A percentile compares a stretch with the other conserved stretches of the same genome.
phyloP scores from a whole-genome alignment of 2,329 filamentous ascomycete genomes.

The Ramularia endophylla region DNA sequence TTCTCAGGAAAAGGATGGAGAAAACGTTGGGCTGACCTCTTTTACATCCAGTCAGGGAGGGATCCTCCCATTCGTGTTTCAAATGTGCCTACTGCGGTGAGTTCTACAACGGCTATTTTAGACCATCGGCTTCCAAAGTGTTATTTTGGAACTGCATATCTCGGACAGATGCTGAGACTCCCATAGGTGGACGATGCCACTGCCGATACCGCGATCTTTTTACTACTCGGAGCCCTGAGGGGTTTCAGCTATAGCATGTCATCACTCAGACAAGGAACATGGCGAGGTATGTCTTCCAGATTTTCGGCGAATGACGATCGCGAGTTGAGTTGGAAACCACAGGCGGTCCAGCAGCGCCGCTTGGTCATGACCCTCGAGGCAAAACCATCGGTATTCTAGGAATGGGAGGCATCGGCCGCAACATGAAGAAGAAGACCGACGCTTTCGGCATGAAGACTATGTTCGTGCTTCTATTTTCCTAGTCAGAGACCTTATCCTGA shows the following conservation, averaged over 20 bases:
- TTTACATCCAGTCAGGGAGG: conserved; percentile 42
- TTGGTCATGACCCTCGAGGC: conserved; percentile 71
- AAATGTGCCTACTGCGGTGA: conserved; percentile 67
- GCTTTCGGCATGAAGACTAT: conserved; percentile 51
- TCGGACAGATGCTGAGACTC: too few species aligned
- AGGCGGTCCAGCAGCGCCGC: conserved; percentile 40
- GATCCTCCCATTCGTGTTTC: conserved; percentile 59
- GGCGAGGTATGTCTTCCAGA: conserved; percentile 49
- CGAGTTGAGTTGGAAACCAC: too few species aligned
- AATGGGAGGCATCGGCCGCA: conserved; percentile 80
- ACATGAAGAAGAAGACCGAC: conserved; percentile 66
- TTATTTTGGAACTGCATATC: too few species aligned
- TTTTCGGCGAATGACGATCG: too few species aligned
- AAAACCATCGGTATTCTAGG: conserved; percentile 76
- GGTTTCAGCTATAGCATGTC: conserved; percentile 64
- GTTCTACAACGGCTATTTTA: too few species aligned
- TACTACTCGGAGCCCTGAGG: conserved; percentile 73
- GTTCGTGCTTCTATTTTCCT: too few species aligned
- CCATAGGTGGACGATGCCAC: conserved; percentile 64
- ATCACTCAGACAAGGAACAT: conserved; percentile 59
- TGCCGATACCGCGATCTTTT: conserved; percentile 72
- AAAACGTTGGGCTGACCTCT: neutral
- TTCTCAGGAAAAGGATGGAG: neutral
- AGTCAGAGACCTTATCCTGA: too few species aligned
- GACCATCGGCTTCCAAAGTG: too few species aligned